Conservation (phyloP, 768 basidiomycete species). For the Leucogyrophana mollusca region DNA sequence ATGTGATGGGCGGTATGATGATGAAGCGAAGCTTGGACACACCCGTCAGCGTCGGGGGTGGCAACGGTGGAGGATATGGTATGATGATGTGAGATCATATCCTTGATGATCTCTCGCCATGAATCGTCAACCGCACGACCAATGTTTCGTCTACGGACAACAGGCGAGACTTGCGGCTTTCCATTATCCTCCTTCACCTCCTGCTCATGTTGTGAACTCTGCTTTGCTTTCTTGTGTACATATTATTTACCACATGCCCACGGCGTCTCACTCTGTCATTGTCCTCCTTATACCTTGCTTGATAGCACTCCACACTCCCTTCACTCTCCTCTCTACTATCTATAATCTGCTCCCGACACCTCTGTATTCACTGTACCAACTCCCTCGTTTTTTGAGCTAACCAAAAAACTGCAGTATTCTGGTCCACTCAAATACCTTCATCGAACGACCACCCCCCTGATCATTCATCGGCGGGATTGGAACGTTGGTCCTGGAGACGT, state of each 20-base stretch:
- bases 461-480: too few species aligned
- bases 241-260: not conserved
- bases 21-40: constrained; percentile 33
- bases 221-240: constrained; percentile 16
- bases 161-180: constrained; percentile 10
- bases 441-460: too few species aligned
- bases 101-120: constrained; percentile 6
- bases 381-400: constrained; percentile 16
- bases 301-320: not conserved
- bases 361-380: constrained; percentile 21
- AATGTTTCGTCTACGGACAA: constrained; percentile 12
- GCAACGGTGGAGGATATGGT: constrained; percentile 37
- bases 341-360: constrained; percentile 17
- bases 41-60: constrained; percentile 38
- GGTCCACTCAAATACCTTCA: too few species aligned
- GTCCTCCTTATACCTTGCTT: constrained; percentile 3
- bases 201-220: constrained; percentile 10
- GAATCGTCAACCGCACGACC: not conserved
- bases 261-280: constrained; percentile 4
- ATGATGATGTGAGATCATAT: constrained; percentile 33
- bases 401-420: constrained; percentile 9
- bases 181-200: constrained; percentile 9
- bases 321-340: constrained; percentile 2
- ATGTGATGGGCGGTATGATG: constrained; percentile 32
- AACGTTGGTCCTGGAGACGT: too few species aligned